Conservation (phyloP, 768 basidiomycete genomes). For the Calocybe gangraenosa region DNA sequence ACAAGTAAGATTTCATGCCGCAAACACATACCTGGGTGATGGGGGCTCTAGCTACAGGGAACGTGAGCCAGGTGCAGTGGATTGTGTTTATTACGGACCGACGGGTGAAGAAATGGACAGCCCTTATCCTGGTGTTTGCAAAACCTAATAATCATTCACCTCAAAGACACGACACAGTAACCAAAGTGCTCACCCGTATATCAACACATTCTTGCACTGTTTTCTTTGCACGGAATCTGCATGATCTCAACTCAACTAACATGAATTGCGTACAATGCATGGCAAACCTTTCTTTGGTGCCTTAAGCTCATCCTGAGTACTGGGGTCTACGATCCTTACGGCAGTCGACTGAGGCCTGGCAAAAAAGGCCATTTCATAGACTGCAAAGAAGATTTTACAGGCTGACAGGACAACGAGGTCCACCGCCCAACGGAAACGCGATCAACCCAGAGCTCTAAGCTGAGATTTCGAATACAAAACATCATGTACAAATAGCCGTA, state of each 20-base stretch:
- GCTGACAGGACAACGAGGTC: constrained; percentile 14
- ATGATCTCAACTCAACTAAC: constrained; percentile 5
- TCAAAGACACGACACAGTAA: neutral
- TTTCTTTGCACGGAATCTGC: constrained; percentile 57
- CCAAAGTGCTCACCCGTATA: constrained; percentile 66
- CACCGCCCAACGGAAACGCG: constrained; percentile 18
- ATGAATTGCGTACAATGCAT: constrained; percentile 7
- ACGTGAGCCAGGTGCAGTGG: neutral
- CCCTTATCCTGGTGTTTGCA: constrained; percentile 88
- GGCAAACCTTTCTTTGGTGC: constrained; percentile 54
- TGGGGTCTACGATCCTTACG: constrained; percentile 69
- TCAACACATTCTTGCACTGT: constrained; percentile 88
- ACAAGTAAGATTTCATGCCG: neutral
- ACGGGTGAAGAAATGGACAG: constrained; percentile 79
- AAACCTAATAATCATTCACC: constrained; percentile 37
- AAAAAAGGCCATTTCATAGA: constrained; percentile 61
- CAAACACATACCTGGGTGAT: constrained; percentile 25
- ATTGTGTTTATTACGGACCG: constrained; percentile 36
- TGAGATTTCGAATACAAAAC: constrained; percentile 6
- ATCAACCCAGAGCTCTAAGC: constrained; percentile 4
- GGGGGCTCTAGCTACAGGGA: constrained; percentile 21
- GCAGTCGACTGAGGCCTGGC: constrained; percentile 59
- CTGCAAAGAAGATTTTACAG: neutral
- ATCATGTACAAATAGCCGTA: constrained; percentile 8
- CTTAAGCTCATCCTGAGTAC: constrained; percentile 39